A percentile compares a stretch with the other conserved stretches of the same genome.
Conservation (phyloP, 179 eudicot genomes). For the Sideroxylon spinosum region DNA sequence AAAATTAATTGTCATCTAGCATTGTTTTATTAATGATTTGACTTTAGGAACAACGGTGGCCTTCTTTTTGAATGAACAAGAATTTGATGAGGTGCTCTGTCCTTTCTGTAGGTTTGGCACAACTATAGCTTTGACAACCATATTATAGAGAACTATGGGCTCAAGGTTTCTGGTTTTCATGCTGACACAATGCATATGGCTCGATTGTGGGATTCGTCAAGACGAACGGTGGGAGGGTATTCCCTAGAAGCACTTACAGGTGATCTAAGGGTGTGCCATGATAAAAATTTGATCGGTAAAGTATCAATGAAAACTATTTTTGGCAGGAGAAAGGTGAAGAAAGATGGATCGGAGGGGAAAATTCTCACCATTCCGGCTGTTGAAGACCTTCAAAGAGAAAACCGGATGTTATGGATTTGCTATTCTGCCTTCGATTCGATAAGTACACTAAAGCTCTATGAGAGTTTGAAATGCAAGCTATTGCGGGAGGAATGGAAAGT, state of each 20-base stretch:
- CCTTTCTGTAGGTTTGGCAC: slow-evolving; percentile 87
- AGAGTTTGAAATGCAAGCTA: slow-evolving; percentile 67
- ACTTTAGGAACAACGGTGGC: not conserved
- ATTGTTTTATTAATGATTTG: not conserved
- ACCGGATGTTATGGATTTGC: slow-evolving; percentile 73
- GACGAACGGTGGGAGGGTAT: slow-evolving; percentile 83
- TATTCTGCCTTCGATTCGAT: slow-evolving; percentile 88
- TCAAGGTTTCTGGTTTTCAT: slow-evolving; percentile 74
- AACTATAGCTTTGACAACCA: slow-evolving; percentile 98
- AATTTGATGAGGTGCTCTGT: slow-evolving; percentile 4
- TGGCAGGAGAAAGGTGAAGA: slow-evolving; percentile 73
- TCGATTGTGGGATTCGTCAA: slow-evolving; percentile 89
- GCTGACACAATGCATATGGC: slow-evolving; percentile 99
- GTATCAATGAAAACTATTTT: slow-evolving; percentile 89
- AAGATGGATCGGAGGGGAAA: slow-evolving; percentile 88
- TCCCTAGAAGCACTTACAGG: slow-evolving; percentile 89
- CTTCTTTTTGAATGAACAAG: not conserved
- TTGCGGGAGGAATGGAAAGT: slow-evolving; percentile 53
- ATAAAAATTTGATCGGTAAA: slow-evolving; percentile 59
- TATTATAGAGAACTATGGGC: slow-evolving; percentile 75
- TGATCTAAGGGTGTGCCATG: slow-evolving; percentile 48
- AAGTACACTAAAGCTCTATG: slow-evolving; percentile 81
- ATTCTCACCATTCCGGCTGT: slow-evolving; percentile 61
- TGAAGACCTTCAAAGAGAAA: slow-evolving; percentile 73
- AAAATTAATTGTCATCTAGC: not conserved